Evolutionary conservation across 228 moss, liverwort and hornwort species (phyloP), one percentile per base, ranked within the genome.

Genomic region (Sphagnum magellanicum): DNA sequence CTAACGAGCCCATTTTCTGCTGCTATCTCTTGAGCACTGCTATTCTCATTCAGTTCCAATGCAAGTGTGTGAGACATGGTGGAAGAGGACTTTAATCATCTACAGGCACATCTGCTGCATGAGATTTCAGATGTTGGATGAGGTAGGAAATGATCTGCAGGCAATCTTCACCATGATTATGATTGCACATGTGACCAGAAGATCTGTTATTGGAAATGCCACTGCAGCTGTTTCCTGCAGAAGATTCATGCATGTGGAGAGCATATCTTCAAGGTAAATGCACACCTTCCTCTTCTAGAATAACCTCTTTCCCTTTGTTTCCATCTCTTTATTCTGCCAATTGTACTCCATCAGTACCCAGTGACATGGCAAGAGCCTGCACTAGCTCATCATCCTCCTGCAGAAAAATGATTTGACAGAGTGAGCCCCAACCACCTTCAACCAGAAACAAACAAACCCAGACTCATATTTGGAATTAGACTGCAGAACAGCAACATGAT

Each of bases 371-470:
- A 64, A 96, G 72, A 8, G 92, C 96, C 60, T 89, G 90, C 71
- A 92, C 96, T 62, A 92, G 79, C 80, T 96, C 96, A 77, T 96
- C 96, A 67, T 96, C 96, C 80, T 96, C 96, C 84, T 87, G 77
- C 74, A 74, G 69, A 49, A 58, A 48, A 10, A 63, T 32, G 32
- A 32, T 32, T 32, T 32, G 32, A 32, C 32, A 32, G 32, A 32
- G 3, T 32, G 32, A 32, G 32, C 32, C 32, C 32, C 32, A 32
- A 32, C 32, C 32, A 32, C 32, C 32, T 32, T 32, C 32, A 32
- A 32, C 32, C 32, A 32, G 32, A 32, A 32, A 32, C 32, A 32
- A 32, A 32, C 32, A 32, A 32, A 32, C 32, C 32, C 32, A 3
- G 32, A 32, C 2, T 32, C 32, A 3, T 3, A 32, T 32, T 32